Evolutionary conservation across 2,329 filamentous ascomycete genomes (phyloP).

Genomic region (Pestalotiopsis sp.): DNA sequence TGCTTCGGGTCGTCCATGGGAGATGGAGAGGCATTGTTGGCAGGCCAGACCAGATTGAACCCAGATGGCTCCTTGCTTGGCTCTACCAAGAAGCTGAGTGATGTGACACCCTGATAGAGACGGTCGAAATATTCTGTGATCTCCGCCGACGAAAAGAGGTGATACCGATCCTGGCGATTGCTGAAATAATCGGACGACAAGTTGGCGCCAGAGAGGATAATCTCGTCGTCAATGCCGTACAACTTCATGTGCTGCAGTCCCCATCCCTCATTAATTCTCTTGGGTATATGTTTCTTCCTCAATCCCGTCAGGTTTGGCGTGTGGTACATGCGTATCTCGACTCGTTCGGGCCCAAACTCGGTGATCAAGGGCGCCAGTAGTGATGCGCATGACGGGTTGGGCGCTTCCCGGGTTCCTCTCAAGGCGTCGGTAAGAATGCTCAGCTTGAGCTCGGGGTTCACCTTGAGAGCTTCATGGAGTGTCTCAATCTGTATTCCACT

Average conservation of each 20-base stretch:
- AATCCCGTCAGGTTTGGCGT: constrained; percentile 91
- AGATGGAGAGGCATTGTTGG: constrained; percentile 70
- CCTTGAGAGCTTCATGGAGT: constrained; percentile 70
- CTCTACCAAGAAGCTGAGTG: constrained; percentile 77
- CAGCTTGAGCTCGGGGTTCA: constrained; percentile 74
- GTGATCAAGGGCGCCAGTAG: constrained; percentile 79
- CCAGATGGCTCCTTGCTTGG: constrained; percentile 58
- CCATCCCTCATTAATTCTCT: constrained; percentile 96
- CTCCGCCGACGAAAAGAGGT: constrained; percentile 78
- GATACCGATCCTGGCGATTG: constrained; percentile 91
- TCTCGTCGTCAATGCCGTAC: constrained; percentile 92
- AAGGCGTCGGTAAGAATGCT: constrained; percentile 91
- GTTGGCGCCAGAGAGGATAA: constrained; percentile 93
- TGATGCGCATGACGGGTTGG: constrained; percentile 82
- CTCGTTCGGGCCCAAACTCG: constrained; percentile 80
- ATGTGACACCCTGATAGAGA: constrained; percentile 76
- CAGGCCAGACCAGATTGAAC: constrained; percentile 72
- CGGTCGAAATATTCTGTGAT: constrained; percentile 80
- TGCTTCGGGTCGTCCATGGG: constrained; percentile 69
- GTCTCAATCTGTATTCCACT: constrained; percentile 62
- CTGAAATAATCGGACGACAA: constrained; percentile 94
- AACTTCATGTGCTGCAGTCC: constrained; percentile 99
- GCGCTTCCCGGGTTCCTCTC: constrained; percentile 87
- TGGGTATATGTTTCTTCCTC: constrained; percentile 80
- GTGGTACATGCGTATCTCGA: constrained; percentile 96